Evolutionary conservation across 1,139 yeast species (phyloP).

Genomic region (Oligophagozyma castellii): DNA sequence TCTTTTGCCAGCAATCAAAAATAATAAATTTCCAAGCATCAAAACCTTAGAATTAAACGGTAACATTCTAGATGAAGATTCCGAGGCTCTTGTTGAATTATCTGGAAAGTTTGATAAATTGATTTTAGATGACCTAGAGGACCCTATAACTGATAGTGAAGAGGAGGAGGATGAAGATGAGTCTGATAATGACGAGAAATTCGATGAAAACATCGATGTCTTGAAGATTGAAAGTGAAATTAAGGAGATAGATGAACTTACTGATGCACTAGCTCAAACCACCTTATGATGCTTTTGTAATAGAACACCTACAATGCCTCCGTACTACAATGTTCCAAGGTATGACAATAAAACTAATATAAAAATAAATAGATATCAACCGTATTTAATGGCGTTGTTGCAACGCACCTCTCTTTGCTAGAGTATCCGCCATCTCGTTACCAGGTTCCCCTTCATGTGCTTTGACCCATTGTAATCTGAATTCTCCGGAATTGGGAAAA

Average conservation of each 20-base stretch:
- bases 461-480: constrained; percentile 43
- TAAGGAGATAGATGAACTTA: constrained; percentile 40
- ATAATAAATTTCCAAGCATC: constrained; percentile 45
- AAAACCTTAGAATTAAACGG: constrained; percentile 75
- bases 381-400: constrained; percentile 15
- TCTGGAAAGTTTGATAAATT: constrained; percentile 54
- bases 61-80: constrained; percentile 75
- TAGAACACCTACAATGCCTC: too few relatives aligned
- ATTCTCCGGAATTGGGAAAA: constrained; percentile 18
- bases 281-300: too few relatives aligned
- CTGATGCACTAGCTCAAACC: constrained; percentile 44
- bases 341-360: neutral
- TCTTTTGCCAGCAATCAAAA: constrained; percentile 39
- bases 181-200: constrained; percentile 44
- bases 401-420: constrained; percentile 59
- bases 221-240: constrained; percentile 50
- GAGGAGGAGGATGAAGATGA: constrained; percentile 61
- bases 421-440: constrained; percentile 61
- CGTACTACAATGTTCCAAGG: neutral
- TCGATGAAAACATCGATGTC: constrained; percentile 39
- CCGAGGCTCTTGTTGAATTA: constrained; percentile 41
- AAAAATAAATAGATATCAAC: neutral
- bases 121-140: constrained; percentile 87
- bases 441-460: constrained; percentile 65
- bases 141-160: constrained; percentile 73